Evolutionary conservation across 441 rosid species (phyloP), one percentile per base, ranked within the genome.

Genomic region (Arabidopsis hybrid): DNA sequence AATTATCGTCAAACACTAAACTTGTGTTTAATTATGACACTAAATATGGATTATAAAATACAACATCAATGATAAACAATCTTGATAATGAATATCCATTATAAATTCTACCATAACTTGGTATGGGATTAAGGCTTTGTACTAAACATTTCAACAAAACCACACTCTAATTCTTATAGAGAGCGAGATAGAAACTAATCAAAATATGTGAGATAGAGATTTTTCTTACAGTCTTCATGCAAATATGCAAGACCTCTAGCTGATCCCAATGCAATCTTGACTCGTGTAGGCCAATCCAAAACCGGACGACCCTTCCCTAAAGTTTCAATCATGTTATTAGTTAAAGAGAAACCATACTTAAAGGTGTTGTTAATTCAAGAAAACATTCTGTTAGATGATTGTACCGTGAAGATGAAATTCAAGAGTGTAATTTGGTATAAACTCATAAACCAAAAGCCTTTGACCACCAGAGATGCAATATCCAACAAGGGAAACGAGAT

Each of bases 161-260:
- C 21, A 18, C 21, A 18, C 21, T 18, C 21, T 18, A 8, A 1
- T 11, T 8, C 73, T 12, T 34, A 35, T 1, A 39, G 31, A 72
- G 47, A 53, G 47, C 38, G 8, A 35, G 52, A 60, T 7, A 21
- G 39, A 52, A 60, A 45, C 11, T 46, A 8, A 57, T 17, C n/a
- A 14, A 18, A 18, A 18, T 2, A 56, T 18, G 45, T 42, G 53
- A 50, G 31, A 55, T 18, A 0, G 9, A n/a, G 9, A 53, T 21
- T n/a, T 39, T 18, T 43, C 91, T 77, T 84, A 89, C 98, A 93
- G 69, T 93, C 97, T 86, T 93, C 97, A 32, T 93, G 96, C 78
- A 93, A 78, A 78, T 91, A 93, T 40, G 96, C 97, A 72, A 91
- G 95, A 13, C 97, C 98, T 80, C 83, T 87, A 52, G 98, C 95